Evolutionary conservation across 2,329 filamentous ascomycete genomes (phyloP), one percentile per base, ranked within the genome.

Genomic region (Sporothrix variecibatus): DNA sequence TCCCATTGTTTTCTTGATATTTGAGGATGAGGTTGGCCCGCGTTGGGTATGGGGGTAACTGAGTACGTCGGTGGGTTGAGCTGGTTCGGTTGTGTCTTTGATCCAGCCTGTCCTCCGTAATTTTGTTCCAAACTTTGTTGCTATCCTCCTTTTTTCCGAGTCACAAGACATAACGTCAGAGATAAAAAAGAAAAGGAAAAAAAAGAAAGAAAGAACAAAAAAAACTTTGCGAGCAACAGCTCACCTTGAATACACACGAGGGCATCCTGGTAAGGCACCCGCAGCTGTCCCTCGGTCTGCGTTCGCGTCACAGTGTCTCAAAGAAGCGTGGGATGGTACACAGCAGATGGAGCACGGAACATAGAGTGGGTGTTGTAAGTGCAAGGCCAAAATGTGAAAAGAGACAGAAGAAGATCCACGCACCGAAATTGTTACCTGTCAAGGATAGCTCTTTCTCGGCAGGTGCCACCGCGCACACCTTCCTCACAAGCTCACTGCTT

Each of bases 381-480:
- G 56, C 3, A 62, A 26, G n/a, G 23, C 8, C 4, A 28, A n/a
- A 20, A 62, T 34, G 6, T 8, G 28, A n/a, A 65, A 26, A 23
- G 60, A 26, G 17, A 12, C n/a, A n/a, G 34, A 26, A n/a, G n/a
- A 26, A 43, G n/a, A 43, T 26, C n/a, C 60, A 17, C 26, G n/a
- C 12, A 43, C 62, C 62, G 38, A 46, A 28, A 28, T 46, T 67
- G 38, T 17, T 43, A 46, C 38, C 38, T 46, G 62, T 46, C 62
- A 65, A 46, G n/a, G n/a, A 28, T 46, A 67, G 62, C 38, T 46
- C 23, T 28, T 46, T 46, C 40, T 46, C 62, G 62, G n/a, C 38
- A 67, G 12, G 62, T 46, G 62, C 62, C 23, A 67, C 62, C 38
- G n/a, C 62, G 34, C 60, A 46, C 62, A 65, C 62, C 38, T 64